Percentiles rank a stretch among this genome's conserved stretches.
Evolutionary conservation across 345 rosid species (phyloP).

Genomic region (Eucalyptus albens): DNA sequence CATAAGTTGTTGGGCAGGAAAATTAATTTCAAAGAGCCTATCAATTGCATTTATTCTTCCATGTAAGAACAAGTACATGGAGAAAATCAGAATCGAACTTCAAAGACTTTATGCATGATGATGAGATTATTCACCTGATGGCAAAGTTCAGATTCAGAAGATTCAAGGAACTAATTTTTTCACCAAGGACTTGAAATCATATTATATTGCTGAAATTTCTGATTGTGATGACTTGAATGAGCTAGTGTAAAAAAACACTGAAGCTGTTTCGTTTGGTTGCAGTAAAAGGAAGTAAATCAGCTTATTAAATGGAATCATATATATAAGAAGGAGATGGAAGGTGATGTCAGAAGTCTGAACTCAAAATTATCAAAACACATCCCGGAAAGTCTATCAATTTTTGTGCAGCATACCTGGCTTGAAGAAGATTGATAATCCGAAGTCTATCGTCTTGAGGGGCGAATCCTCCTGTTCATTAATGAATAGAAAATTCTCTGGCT

Average conservation of each 20-base stretch:
- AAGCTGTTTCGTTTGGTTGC: neutral
- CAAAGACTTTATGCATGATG: neutral
- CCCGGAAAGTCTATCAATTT: neutral
- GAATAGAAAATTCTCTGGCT: constrained; percentile 4
- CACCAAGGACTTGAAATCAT: neutral
- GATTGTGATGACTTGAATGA: neutral
- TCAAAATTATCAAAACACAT: neutral
- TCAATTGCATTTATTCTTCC: neutral
- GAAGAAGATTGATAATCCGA: constrained; percentile 2
- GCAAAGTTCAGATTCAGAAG: neutral
- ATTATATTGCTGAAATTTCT: neutral
- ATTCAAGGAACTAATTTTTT: neutral
- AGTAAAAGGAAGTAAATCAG: neutral
- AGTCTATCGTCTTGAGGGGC: neutral
- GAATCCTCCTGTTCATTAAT: constrained; percentile 1
- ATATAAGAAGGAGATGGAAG: neutral
- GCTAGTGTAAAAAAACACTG: neutral
- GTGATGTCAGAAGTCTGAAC: neutral
- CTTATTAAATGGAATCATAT: neutral
- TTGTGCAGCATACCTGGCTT: neutral
- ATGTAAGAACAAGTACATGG: neutral
- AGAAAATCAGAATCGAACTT: neutral
- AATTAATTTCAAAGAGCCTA: neutral
- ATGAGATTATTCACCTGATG: neutral
- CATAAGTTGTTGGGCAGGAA: neutral